Base-by-base conservation (phyloP, 1,284 basidiomycete genomes). In the Ustilago shanxiensis region DNA sequence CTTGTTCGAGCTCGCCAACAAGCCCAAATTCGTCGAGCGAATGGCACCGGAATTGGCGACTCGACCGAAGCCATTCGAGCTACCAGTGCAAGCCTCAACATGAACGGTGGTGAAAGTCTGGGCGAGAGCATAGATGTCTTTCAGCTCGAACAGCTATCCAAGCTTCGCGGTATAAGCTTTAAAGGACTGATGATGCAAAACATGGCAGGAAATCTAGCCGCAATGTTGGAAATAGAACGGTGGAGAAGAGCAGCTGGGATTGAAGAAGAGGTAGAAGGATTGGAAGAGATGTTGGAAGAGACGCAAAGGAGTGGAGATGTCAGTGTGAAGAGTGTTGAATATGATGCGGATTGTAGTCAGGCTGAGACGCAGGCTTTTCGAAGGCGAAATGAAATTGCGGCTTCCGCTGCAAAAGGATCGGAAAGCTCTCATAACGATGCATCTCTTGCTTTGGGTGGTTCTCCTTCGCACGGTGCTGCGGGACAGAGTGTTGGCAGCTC, bases 121-220 rank as follows among this genome's bases (percentile, higher is more conserved):
- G 39, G 67, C 26, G 61, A 63, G 13, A 71, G 67, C 28, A 18
- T 76, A 11, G 65, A 71, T 29, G 62, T 55, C 1, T 20, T 13
- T 29, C 57, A 73, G 50, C 49, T 77, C 33, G 66, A 73, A 6
- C 14, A 49, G 7, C 50, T 77, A 2, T 66, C 60, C 2, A 66
- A 58, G 31, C 41, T 72, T n/a, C 35, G 67, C n/a, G 66, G 65
- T 0, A 57, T 74, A 24, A 78, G 68, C 54, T 70, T 67, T 39
- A 78, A 73, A 37, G 76, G 67, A 0, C 22, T 71, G 29, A 72
- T 73, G 65, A 73, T 78, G 71, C 71, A 73, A 8, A 78, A 78
- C 22, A 71, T 78, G 71, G 72, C 76, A 3, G 76, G 72, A 1
- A 74, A 74, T 20, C 35, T 74, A 3, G 76, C 67, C 1, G 76